Evolutionary conservation across 345 rosid species (phyloP), one percentile per base, ranked within the genome.

Genomic region (Brassica rapa): DNA sequence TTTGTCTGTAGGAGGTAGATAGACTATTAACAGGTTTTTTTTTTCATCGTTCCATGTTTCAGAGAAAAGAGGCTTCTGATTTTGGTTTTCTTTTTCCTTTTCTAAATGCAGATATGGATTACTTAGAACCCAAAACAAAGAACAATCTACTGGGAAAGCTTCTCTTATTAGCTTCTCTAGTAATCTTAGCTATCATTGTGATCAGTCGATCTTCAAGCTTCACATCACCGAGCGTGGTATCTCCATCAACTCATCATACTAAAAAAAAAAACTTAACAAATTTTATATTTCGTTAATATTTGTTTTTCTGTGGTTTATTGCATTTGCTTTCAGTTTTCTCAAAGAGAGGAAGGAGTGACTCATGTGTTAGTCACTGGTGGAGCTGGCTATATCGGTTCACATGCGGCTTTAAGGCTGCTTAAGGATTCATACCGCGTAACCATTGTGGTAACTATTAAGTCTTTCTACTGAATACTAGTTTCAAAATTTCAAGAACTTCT

Each of bases 311-410:
- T 8, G 27, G 12, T 23, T 25, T 46, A 35, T 30, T 78, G 24
- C 2, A 1, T 49, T 32, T 61, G 61, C 6, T 70, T 70, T 71
- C 71, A 91, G 98, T 90, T 94, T 79, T 86, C 94, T 19, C 70
- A 33, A 64, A 93, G 74, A 73, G 88, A 94, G 71, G 83, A 85
- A 72, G 96, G 97, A 46, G 90, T 92, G 19, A 85, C 84, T 57
- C 98, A 94, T 85, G 97, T 94, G 63, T 88, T 94, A 12, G 97
- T 94, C 73, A 94, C 98, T 1, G 98, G 98, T 61, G 98, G 98
- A 65, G 98, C 98, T 80, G 97, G 98, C 25, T 94, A 87, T 67
- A 94, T 94, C 65, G 98, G 98, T 11, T 94, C 98, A 72, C 98
- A 94, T 85, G 97, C 98, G 5, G 83, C 96, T 49, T 78, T 89